Percentiles rank a stretch among this genome's conserved stretches.
phyloP scores from a whole-genome alignment of 805 yeast species.

The Suhomyces vadensis region DNA sequence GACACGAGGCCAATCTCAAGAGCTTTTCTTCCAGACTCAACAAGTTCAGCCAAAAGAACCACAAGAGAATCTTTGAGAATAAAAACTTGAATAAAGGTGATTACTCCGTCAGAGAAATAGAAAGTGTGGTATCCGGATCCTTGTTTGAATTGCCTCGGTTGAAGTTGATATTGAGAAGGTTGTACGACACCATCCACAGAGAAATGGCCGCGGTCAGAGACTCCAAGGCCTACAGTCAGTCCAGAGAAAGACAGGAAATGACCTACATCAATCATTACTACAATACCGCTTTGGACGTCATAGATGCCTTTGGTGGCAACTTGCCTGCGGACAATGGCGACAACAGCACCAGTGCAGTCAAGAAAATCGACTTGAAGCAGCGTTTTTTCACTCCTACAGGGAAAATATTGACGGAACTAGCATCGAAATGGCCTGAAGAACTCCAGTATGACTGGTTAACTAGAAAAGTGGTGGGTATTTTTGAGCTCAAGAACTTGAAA shows the following conservation, averaged over 20 bases:
- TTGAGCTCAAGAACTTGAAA: constrained; percentile 37
- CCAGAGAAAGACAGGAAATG: constrained; percentile 20
- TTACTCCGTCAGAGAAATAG: constrained; percentile 33
- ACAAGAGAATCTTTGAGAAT: constrained; percentile 30
- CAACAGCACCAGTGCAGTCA: neutral
- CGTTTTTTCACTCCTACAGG: constrained; percentile 91
- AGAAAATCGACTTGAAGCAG: constrained; percentile 27
- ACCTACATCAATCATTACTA: constrained; percentile 42
- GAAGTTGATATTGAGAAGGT: constrained; percentile 65
- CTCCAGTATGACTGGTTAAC: constrained; percentile 87
- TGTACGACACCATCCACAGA: constrained; percentile 47
- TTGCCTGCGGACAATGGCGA: constrained; percentile 41
- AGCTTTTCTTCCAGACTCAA: constrained; percentile 57
- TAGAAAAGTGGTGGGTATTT: constrained; percentile 80
- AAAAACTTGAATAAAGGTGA: constrained; percentile 28
- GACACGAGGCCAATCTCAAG: constrained; percentile 91
- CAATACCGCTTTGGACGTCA: constrained; percentile 58
- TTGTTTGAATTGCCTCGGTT: constrained; percentile 66
- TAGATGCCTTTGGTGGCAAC: constrained; percentile 78
- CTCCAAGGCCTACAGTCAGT: constrained; percentile 17
- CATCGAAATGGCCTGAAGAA: constrained; percentile 84
- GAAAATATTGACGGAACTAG: constrained; percentile 78
- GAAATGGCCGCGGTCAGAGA: constrained; percentile 32
- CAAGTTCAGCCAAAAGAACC: constrained; percentile 34
- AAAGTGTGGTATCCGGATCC: constrained; percentile 60